phyloP scores from a whole-genome alignment of 805 yeast species.

The Tetrapisispora namnaoensis region DNA sequence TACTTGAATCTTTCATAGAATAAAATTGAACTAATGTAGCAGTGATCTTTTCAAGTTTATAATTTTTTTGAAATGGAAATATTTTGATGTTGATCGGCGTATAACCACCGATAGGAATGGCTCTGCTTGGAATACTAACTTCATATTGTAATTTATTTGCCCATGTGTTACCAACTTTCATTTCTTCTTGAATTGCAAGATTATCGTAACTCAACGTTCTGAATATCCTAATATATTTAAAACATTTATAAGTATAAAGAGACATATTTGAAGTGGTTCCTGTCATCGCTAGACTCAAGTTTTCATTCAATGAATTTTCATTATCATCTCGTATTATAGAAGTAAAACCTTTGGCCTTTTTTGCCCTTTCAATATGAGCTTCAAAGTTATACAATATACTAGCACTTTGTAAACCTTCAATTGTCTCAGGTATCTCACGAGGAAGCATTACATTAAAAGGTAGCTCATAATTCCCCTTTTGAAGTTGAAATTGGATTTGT shows the following conservation, averaged over 20 bases:
- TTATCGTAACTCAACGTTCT: conserved; percentile 78
- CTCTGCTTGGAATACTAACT: conserved; percentile 73
- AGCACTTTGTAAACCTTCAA: conserved; percentile 80
- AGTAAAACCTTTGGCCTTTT: conserved; percentile 34
- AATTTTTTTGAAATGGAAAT: conserved; percentile 72
- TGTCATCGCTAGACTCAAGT: background rate
- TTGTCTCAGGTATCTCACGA: conserved; percentile 74
- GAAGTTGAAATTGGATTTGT: conserved; percentile 30
- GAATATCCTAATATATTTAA: conserved; percentile 64
- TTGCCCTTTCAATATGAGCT: conserved; percentile 57
- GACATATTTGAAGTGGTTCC: background rate
- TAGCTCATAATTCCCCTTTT: conserved; percentile 71
- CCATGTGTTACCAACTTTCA: conserved; percentile 87
- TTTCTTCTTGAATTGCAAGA: conserved; percentile 53
- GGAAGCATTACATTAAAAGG: conserved; percentile 81
- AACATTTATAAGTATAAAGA: background rate
- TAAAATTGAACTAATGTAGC: conserved; percentile 59
- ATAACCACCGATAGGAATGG: conserved; percentile 75
- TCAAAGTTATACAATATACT: conserved; percentile 62
- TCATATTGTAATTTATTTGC: conserved; percentile 81
- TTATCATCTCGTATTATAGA: conserved; percentile 5
- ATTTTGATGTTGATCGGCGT: conserved; percentile 59
- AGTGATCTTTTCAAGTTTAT: conserved; percentile 56
- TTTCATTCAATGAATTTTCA: background rate
- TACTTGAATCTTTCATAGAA: conserved; percentile 44